Base-by-base conservation (phyloP, 495 filamentous ascomycete species). In the Podospora pseudocomata region DNA sequence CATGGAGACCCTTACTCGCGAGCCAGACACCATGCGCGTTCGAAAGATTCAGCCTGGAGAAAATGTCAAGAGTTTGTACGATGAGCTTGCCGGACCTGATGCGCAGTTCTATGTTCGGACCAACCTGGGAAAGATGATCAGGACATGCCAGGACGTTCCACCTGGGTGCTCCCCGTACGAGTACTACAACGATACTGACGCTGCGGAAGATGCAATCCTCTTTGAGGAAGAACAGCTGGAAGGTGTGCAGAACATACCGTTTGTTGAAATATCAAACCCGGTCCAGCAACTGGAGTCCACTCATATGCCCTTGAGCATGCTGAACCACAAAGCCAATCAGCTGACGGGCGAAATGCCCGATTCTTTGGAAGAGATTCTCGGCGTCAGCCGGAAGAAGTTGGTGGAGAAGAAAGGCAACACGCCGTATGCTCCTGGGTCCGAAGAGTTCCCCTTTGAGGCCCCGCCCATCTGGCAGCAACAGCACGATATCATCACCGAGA, bases 121-220 rank as follows among this genome's bases (percentile, higher is more conserved):
- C 27, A 32, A 66, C 28, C 11, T 64, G 6, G 73, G 66, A 15
- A 69, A 65, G 19, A 60, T 73, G 20, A 67, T 64, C 55, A 56
- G 67, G 55, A 67, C 66, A 15, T 56, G 27, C 28, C 67, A 71
- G 28, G 60, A 75, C 19, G 39, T 11, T 11, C 61, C 67, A 56
- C 18, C 66, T 13, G 53, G 60, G 67, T 4, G 60, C 19, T 18
- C 71, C 19, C 71, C 70, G 55, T 74, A 74, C 15, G 39, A 70
- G 3, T 79, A 78, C 67, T 86, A 85, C 67, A 80, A 79, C 57
- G 76, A 84, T 65, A 75, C 78, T 13, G 81, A 86, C 63, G 78
- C 68, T 4, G 74, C 79, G 5, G 84, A 86, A 69, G 82, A 86
- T 53, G 66, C 70, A 15, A 66, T 84, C 9, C 69, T 86, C 13